Base-by-base conservation (phyloP, 2,329 filamentous ascomycete species). In the Fusarium sp. region DNA sequence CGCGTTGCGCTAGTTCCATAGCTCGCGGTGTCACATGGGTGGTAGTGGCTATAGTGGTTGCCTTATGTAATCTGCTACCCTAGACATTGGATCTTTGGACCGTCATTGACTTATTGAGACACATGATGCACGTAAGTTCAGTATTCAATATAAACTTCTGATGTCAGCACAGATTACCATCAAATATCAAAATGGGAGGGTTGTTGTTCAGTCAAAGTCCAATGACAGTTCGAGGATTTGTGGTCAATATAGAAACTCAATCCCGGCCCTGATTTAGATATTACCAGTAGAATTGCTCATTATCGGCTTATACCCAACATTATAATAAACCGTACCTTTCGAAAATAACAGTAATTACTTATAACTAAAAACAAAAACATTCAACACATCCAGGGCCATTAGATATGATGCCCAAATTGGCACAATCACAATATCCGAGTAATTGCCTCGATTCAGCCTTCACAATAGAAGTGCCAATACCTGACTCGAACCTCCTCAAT, bases 1-100 rank as follows among this genome's bases (percentile, higher is more conserved):
- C 67, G 67, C 43, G 63, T 60, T 65, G n/a, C 48, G 35, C 66
- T 67, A 56, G n/a, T n/a, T n/a, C n/a, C n/a, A n/a, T n/a, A n/a
- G 44, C 46, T 48, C 58, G 39, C 67, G 67, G 31, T 63, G 54
- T 70, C 67, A 70, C 66, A 63, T 69, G 67, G n/a, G n/a, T n/a
- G n/a, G n/a, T 21, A 23, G 24, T 20, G 37, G 18, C 41, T 57
- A 42, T 57, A 42, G 20, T 62, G 42, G n/a, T 29, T 38, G n/a
- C 12, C 18, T 44, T 39, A 37, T 31, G 26, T 50, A 48, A 38
- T n/a, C 5, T 9, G 3, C 12, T 68, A 69, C 65, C 65, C 66
- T 69, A 24, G 7, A 67, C 21, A 20, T 3, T n/a, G n/a, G n/a
- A n/a, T n/a, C n/a, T n/a, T 31, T 31, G 29, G 12, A 10, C 29